Evolutionary conservation across 1,284 basidiomycete genomes (phyloP), one percentile per base, ranked within the genome.

Genomic region (Trichosporon faecale): DNA sequence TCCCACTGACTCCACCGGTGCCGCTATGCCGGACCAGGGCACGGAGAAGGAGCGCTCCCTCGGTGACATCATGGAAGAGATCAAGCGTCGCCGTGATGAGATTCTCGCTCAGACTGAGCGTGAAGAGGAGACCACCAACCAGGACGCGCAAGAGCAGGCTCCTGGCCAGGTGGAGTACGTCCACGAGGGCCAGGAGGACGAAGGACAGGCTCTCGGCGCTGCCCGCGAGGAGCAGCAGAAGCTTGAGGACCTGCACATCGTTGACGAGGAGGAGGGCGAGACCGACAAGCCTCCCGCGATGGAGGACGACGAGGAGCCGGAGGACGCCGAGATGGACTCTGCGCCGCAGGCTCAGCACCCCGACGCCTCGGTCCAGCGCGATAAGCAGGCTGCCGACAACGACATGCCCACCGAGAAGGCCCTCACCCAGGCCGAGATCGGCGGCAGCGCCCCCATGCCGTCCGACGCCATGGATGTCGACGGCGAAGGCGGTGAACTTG

Each of bases 51-150:
- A 91, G 31, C 91, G 94, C 68, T 91, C 89, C 72, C 88, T 96
- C 2, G 95, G 94, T 44, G 95, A 98, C 79, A 88, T 92, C 1
- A 83, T 94, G 68, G 88, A 91, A 74, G 92, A 95, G 77, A 92
- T 98, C 74, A 89, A 88, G 67, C 90, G 92, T 72, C 89, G 91
- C 16, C 89, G 95, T 74, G 89, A 96, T 72, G 91, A 95, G 72
- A 98, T 98, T 72, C 85, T 92, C 68, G 87, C 89, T 55, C 78
- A 85, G 61, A 77, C 83, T n/a, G 82, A 81, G 69, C 78, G 76
- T 86, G 75, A 82, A 86, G 81, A 76, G 69, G 76, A 77, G 66
- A 71, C 78, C 6, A 72, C 76, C 27, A 69, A 79, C 33, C 70
- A 75, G 7, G 77, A 83, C 2, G 77, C 84, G n/a, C 74, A 79